Evolutionary conservation across 352 stramenopile genomes (phyloP).

Genomic region (Pythium utonaiense): DNA sequence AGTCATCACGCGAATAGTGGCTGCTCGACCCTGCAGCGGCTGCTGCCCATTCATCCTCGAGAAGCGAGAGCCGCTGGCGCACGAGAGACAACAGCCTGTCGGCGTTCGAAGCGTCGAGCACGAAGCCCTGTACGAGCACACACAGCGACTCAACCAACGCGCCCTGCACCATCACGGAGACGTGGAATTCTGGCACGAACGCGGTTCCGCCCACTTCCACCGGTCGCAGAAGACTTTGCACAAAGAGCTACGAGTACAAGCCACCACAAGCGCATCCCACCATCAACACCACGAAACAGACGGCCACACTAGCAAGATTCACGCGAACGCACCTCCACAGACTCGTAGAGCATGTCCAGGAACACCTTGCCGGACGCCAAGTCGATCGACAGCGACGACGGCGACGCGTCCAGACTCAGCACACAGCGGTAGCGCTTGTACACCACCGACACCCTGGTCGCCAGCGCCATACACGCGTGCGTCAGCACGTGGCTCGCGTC

Average conservation of each 20-base stretch:
- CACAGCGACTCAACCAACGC: constrained; percentile 73
- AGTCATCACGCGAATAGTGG: constrained; percentile 22
- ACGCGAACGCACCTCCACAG: constrained; percentile 39
- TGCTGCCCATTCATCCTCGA: constrained; percentile 78
- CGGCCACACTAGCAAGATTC: neutral
- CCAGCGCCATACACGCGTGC: constrained; percentile 37
- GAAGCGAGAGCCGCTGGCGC: constrained; percentile 66
- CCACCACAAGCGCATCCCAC: neutral
- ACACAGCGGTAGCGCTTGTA: constrained; percentile 82
- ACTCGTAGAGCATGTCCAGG: constrained; percentile 78
- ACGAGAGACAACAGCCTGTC: constrained; percentile 59
- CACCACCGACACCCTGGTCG: constrained; percentile 48
- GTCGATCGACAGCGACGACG: constrained; percentile 82
- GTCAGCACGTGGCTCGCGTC: neutral
- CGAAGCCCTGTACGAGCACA: constrained; percentile 79
- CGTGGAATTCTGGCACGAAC: constrained; percentile 68
- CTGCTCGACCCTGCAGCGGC: constrained; percentile 5
- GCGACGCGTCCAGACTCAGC: constrained; percentile 80
- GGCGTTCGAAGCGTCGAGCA: constrained; percentile 60
- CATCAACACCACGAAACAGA: neutral
- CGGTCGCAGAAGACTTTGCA: constrained; percentile 55
- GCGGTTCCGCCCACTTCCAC: constrained; percentile 45
- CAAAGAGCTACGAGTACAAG: constrained; percentile 58
- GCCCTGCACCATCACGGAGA: constrained; percentile 81
- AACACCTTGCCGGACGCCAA: constrained; percentile 65